These are phyloP conservation scores for Lyophyllum semitale DNA, from an alignment of 768 basidiomycete genomes.

Conservation along the genomic window DNA sequence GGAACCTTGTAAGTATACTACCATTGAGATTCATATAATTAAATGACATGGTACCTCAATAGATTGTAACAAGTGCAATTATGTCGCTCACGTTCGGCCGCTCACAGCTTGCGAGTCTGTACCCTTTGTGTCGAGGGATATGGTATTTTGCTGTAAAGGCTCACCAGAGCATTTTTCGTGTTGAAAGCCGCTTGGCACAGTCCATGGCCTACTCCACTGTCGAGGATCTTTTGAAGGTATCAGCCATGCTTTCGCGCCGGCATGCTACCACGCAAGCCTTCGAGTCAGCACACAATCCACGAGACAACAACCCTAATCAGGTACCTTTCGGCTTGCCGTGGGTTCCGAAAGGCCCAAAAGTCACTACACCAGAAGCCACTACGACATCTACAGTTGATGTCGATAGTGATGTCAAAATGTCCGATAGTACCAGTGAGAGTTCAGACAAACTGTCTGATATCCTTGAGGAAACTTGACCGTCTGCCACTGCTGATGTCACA, in stretches of 20 bases:
- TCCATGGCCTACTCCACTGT: conserved; percentile 10
- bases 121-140: not conserved
- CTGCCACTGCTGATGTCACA: conserved; percentile 9
- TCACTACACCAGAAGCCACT: not conserved
- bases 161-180: not conserved
- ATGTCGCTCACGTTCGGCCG: conserved; percentile 1
- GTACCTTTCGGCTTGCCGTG: no score
- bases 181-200: not conserved
- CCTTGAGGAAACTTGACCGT: not conserved
- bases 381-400: no score
- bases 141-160: not conserved
- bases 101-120: not conserved
- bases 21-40: not conserved
- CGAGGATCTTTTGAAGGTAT: no score
- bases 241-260: not conserved
- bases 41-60: not conserved
- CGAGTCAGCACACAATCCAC: not conserved
- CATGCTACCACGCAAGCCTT: conserved; percentile 8
- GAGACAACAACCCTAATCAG: not conserved
- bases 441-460: conserved; percentile 8
- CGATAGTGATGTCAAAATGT: no score
- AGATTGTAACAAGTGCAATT: not conserved
- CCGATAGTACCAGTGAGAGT: not conserved
- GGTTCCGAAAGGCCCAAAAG: conserved; percentile 7
- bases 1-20: not conserved